A percentile compares a stretch with the other conserved stretches of the same genome.
phyloP scores from a whole-genome alignment of 1,284 basidiomycete species.

The Trichosporon sp. region DNA sequence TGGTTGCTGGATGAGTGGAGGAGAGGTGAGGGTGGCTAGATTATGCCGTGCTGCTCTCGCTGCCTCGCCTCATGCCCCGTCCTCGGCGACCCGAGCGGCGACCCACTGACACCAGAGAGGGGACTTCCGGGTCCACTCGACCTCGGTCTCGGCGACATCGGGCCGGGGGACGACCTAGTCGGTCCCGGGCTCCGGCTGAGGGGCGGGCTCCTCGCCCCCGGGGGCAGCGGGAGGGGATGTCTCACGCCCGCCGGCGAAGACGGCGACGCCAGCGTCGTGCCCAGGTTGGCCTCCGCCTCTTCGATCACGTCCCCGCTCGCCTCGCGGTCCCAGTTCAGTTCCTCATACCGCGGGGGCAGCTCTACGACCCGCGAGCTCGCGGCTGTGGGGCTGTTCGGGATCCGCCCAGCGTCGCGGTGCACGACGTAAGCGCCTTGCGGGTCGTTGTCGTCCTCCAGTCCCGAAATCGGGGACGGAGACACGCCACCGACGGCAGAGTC shows the following conservation, averaged over 20 bases:
- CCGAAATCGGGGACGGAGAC: slow-evolving; percentile 1
- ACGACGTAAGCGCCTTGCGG: slow-evolving; percentile 42
- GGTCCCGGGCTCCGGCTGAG: not conserved
- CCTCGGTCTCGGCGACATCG: not conserved
- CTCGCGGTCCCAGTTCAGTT: slow-evolving; percentile 48
- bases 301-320: not conserved
- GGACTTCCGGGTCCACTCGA: not conserved
- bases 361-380: slow-evolving; percentile 36
- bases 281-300: slow-evolving; percentile 11
- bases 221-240: not conserved
- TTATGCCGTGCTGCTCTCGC: not conserved
- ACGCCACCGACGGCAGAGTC: not conserved
- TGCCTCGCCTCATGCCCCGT: not conserved
- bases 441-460: not conserved
- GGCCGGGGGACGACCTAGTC: not conserved
- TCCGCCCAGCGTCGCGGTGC: slow-evolving; percentile 50
- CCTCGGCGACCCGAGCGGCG: not conserved
- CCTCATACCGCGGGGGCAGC: slow-evolving; percentile 53
- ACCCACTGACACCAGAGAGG: not conserved
- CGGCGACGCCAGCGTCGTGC: not conserved
- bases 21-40: not conserved
- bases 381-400: slow-evolving; percentile 19
- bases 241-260: not conserved
- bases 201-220: not conserved
- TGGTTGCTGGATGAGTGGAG: not conserved